Conservation (phyloP, 2,329 filamentous ascomycete species). For the Gaeumannomyces sp. region DNA sequence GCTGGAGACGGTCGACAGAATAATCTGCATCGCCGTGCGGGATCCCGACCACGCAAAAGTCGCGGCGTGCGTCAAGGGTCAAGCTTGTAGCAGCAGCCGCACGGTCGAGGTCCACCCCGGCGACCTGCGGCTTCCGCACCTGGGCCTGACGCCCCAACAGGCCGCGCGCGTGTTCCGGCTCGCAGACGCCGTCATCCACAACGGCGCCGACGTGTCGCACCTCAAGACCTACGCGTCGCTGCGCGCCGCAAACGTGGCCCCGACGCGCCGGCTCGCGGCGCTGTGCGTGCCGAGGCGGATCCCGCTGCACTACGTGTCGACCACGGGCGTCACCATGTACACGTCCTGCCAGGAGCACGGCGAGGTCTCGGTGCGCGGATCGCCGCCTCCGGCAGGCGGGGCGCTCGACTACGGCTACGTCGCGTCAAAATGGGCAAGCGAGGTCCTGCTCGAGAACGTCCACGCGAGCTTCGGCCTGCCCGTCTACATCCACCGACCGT, state of each 20-base stretch:
- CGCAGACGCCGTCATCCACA: conserved; percentile 37
- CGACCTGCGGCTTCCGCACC: conserved; percentile 9
- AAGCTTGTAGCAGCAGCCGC: not conserved
- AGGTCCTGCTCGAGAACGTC: conserved; percentile 1
- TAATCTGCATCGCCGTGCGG: conserved; percentile 1
- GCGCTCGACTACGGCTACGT: not conserved
- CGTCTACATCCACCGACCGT: conserved; percentile 1
- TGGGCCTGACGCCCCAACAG: not conserved
- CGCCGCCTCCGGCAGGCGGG: not conserved
- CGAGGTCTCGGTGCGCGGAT: not conserved
- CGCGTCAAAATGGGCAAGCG: conserved; percentile 1
- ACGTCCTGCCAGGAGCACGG: conserved; percentile 21
- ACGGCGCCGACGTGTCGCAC: conserved; percentile 35
- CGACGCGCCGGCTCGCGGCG: conserved; percentile 27
- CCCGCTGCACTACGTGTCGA: conserved; percentile 27
- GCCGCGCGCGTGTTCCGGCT: not conserved
- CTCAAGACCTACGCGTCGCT: conserved; percentile 31
- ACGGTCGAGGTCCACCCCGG: not conserved
- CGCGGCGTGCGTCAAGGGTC: no score
- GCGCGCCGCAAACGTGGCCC: conserved; percentile 26
- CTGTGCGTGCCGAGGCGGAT: conserved; percentile 18
- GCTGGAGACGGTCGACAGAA: not conserved
- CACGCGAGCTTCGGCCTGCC: not conserved
- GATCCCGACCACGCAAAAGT: not conserved
- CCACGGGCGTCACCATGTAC: conserved; percentile 11